These are phyloP conservation scores for Boletellus ananiceps DNA, from an alignment of 768 basidiomycete genomes.

Conservation along the genomic window DNA sequence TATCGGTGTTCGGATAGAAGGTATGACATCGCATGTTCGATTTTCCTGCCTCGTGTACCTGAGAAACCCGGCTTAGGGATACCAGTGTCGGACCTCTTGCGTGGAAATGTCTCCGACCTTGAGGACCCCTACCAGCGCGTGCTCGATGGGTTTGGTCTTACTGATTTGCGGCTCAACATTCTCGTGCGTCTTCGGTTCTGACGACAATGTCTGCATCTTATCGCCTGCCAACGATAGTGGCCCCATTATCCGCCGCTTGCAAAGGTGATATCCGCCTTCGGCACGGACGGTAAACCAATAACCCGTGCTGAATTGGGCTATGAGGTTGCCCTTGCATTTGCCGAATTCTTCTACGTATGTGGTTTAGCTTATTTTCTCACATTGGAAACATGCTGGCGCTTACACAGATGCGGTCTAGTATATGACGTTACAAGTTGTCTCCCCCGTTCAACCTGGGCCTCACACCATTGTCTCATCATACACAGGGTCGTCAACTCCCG, in stretches of 20 bases:
- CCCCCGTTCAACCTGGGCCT: constrained; percentile 14
- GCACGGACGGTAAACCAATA: constrained; percentile 13
- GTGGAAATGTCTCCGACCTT: constrained; percentile 17
- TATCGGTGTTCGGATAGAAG: constrained; percentile 19
- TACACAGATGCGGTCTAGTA: constrained; percentile 11
- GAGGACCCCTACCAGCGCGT: constrained; percentile 18
- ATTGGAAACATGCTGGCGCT: background rate
- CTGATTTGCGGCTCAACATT: constrained; percentile 19
- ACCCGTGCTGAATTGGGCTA: constrained; percentile 25
- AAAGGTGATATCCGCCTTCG: constrained; percentile 23
- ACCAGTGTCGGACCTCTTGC: constrained; percentile 24
- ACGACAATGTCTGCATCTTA: background rate
- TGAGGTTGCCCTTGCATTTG: constrained; percentile 27
- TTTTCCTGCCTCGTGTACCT: background rate
- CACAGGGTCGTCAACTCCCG: constrained; percentile 10
- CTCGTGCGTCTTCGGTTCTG: constrained; percentile 13
- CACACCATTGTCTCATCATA: constrained; percentile 14
- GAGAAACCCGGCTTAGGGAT: constrained; percentile 12
- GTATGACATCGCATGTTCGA: constrained; percentile 1
- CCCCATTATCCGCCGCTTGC: constrained; percentile 23
- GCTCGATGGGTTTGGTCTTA: constrained; percentile 18
- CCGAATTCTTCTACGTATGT: constrained; percentile 29
- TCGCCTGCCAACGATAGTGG: constrained; percentile 16
- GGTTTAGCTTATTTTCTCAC: background rate
- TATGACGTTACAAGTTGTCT: constrained; percentile 13